Conservation (phyloP, 441 rosid genomes). For the Brassica hybrid region DNA sequence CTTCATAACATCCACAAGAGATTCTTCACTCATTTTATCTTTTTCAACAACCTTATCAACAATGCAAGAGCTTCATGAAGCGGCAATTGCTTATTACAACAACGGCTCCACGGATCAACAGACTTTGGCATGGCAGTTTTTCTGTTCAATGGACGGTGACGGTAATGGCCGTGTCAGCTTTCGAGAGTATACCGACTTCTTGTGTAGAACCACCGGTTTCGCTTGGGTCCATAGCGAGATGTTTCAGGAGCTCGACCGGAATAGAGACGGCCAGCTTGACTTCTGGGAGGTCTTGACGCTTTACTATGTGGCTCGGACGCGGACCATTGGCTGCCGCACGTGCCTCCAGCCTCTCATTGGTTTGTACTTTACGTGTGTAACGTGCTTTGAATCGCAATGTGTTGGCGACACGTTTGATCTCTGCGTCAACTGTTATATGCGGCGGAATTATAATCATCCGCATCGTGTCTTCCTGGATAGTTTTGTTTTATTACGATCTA, state of each 20-base stretch:
- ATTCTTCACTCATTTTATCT: background rate
- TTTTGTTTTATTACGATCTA: slow-evolving; percentile 29
- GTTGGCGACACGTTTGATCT: slow-evolving; percentile 22
- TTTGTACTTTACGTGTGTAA: slow-evolving; percentile 31
- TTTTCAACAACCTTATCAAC: background rate
- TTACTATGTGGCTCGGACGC: slow-evolving; percentile 30
- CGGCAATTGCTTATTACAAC: slow-evolving; percentile 32
- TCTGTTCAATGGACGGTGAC: slow-evolving; percentile 24
- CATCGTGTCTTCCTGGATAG: slow-evolving; percentile 33
- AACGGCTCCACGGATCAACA: slow-evolving; percentile 28
- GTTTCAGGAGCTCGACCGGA: slow-evolving; percentile 20
- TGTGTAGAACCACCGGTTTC: slow-evolving; percentile 6
- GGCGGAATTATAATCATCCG: slow-evolving; percentile 1
- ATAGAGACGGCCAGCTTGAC: slow-evolving; percentile 35
- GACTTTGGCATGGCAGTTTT: slow-evolving; percentile 17
- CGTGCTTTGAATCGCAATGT: slow-evolving; percentile 27
- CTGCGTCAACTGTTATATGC: slow-evolving; percentile 28
- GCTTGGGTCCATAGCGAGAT: slow-evolving; percentile 6
- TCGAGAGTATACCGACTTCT: slow-evolving; percentile 20
- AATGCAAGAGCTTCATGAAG: slow-evolving; percentile 35
- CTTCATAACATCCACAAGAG: slow-evolving; percentile 9
- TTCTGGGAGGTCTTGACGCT: slow-evolving; percentile 41
- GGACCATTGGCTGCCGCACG: slow-evolving; percentile 18
- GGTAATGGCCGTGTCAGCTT: slow-evolving; percentile 25
- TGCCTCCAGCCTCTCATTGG: slow-evolving; percentile 10